Evolutionary conservation across 306 rosid genomes (phyloP).

Genomic region (Trichosanthes truncata): DNA sequence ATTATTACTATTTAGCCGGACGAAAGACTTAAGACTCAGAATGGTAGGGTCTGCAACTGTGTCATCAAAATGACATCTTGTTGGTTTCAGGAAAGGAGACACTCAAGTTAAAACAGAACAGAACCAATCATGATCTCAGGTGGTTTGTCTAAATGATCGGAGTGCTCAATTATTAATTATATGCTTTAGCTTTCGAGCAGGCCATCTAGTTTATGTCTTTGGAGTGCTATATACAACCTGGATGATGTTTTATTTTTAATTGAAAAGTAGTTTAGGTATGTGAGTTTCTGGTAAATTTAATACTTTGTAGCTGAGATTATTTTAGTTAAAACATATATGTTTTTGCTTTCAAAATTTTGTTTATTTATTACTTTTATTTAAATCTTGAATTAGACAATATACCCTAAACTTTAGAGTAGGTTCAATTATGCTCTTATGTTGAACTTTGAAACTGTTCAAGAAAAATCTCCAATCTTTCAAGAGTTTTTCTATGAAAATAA

Average conservation of each 20-base stretch:
- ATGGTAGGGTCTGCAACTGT: background rate
- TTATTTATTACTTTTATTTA: too few relatives aligned
- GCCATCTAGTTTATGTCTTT: background rate
- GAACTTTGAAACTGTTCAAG: too few relatives aligned
- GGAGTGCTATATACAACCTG: background rate
- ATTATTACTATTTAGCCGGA: background rate
- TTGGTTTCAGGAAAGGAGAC: background rate
- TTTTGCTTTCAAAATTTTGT: too few relatives aligned
- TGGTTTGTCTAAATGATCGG: background rate
- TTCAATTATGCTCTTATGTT: too few relatives aligned
- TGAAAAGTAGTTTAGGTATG: background rate
- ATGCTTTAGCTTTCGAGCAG: background rate
- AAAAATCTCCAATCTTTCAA: too few relatives aligned
- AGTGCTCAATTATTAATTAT: background rate
- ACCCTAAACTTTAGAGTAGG: too few relatives aligned
- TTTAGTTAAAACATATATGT: too few relatives aligned
- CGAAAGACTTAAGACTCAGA: background rate
- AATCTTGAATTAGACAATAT: too few relatives aligned
- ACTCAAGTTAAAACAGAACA: background rate
- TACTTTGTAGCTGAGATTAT: background rate
- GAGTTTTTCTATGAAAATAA: too few relatives aligned
- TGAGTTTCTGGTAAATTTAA: background rate
- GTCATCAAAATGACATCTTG: background rate
- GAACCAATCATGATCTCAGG: background rate
- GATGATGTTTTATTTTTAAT: background rate